Percentiles rank a stretch among this genome's conserved stretches.
Evolutionary conservation across 441 rosid genomes (phyloP).

Genomic region (Hura crepitans): DNA sequence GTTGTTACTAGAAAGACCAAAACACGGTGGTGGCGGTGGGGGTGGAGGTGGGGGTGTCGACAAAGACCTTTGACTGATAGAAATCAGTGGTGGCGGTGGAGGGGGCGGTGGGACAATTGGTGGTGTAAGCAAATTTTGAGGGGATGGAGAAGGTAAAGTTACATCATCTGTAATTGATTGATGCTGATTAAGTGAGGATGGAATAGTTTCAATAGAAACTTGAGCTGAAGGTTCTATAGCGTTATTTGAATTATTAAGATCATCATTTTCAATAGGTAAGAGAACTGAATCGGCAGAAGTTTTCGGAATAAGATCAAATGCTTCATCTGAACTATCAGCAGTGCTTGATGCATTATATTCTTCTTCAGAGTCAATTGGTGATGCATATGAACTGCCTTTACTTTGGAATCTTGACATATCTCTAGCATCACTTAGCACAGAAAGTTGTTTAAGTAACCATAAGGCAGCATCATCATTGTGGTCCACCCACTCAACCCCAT

Average conservation of each 20-base stretch:
- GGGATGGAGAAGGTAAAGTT: constrained; percentile 23
- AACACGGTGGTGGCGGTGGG: constrained; percentile 16
- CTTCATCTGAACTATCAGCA: constrained; percentile 95
- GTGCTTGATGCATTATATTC: constrained; percentile 83
- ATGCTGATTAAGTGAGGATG: constrained; percentile 31
- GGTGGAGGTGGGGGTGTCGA: constrained; percentile 14
- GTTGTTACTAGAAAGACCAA: neutral
- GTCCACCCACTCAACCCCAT: constrained; percentile 81
- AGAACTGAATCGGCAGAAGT: constrained; percentile 35
- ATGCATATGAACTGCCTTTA: constrained; percentile 57
- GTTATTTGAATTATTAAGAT: constrained; percentile 34
- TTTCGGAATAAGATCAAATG: constrained; percentile 50
- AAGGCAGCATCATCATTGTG: constrained; percentile 79
- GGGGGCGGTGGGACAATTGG: constrained; percentile 17
- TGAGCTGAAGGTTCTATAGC: constrained; percentile 35
- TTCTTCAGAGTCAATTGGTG: constrained; percentile 84
- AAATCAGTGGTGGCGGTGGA: constrained; percentile 19
- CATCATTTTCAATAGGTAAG: constrained; percentile 39
- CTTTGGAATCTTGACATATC: constrained; percentile 67
- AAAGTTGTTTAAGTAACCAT: constrained; percentile 90
- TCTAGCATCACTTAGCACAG: constrained; percentile 75
- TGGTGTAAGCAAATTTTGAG: constrained; percentile 25
- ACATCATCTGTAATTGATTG: constrained; percentile 28
- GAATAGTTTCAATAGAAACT: constrained; percentile 31
- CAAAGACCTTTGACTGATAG: constrained; percentile 7